Conservation (phyloP, 805 yeast species). For the Osmozyma mogii region DNA sequence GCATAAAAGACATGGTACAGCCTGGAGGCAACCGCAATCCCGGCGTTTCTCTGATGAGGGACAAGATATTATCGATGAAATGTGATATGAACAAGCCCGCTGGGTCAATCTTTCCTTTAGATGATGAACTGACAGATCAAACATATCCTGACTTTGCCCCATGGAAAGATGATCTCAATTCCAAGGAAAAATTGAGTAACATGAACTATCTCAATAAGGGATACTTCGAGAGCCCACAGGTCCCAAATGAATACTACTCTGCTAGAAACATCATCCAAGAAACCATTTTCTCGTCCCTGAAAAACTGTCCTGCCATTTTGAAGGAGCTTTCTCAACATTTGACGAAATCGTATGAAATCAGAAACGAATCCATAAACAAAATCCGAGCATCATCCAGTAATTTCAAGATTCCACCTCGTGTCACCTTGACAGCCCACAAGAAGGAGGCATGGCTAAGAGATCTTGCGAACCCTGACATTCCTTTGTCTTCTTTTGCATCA, state of each 20-base stretch:
- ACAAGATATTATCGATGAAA: slow-evolving; percentile 28
- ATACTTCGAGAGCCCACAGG: slow-evolving; percentile 53
- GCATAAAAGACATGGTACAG: no score
- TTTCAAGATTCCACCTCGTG: slow-evolving; percentile 80
- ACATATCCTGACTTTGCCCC: slow-evolving; percentile 66
- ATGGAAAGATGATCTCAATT: slow-evolving; percentile 50
- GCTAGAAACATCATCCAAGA: slow-evolving; percentile 56
- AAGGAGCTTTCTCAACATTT: slow-evolving; percentile 32
- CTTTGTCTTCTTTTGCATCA: slow-evolving; percentile 60
- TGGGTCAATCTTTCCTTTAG: slow-evolving; percentile 26
- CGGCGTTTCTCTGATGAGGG: slow-evolving; percentile 18
- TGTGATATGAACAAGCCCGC: slow-evolving; percentile 29
- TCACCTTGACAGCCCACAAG: slow-evolving; percentile 81
- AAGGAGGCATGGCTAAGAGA: slow-evolving; percentile 81
- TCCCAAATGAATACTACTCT: slow-evolving; percentile 59
- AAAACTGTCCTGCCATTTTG: slow-evolving; percentile 26
- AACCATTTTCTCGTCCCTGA: slow-evolving; percentile 29
- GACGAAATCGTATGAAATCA: slow-evolving; percentile 26
- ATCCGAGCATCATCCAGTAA: slow-evolving; percentile 25
- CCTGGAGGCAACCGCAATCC: no score
- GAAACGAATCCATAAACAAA: slow-evolving; percentile 35
- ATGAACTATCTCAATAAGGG: slow-evolving; percentile 58
- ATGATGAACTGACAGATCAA: slow-evolving; percentile 12
- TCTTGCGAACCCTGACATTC: slow-evolving; percentile 57
- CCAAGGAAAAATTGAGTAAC: slow-evolving; percentile 34